Percentiles rank a stretch among this genome's conserved stretches.
Conservation (phyloP, 257 asterid species). For the Solanum chmielewskii region DNA sequence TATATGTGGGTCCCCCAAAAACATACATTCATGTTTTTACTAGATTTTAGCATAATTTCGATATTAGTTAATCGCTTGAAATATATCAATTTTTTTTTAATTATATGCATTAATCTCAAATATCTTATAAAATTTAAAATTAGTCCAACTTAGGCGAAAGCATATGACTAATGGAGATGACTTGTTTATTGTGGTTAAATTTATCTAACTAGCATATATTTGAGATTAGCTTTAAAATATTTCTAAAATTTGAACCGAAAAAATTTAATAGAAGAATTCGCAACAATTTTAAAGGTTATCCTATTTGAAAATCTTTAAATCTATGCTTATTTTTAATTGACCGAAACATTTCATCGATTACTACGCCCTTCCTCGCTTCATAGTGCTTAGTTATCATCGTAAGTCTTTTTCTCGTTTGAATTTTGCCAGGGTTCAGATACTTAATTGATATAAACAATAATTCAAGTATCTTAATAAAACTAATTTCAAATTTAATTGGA, state of each 20-base stretch:
- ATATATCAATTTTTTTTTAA: no score
- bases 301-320: no score
- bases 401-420: neutral
- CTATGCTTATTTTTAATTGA: no score
- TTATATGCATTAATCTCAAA: no score
- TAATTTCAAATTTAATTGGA: neutral
- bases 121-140: no score
- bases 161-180: neutral
- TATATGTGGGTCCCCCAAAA: neutral
- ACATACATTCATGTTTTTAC: neutral
- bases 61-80: neutral
- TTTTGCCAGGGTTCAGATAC: no score
- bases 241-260: neutral
- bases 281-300: no score
- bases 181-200: neutral
- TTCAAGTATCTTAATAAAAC: neutral
- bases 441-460: no score
- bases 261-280: neutral
- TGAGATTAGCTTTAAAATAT: neutral
- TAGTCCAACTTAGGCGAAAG: neutral
- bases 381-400: neutral
- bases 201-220: neutral
- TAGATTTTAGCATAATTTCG: neutral
- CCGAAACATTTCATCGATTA: no score
- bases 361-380: neutral